These are phyloP conservation scores for Epichloe amarillans DNA, from an alignment of 2,329 filamentous ascomycete species.

Conservation along the genomic window DNA sequence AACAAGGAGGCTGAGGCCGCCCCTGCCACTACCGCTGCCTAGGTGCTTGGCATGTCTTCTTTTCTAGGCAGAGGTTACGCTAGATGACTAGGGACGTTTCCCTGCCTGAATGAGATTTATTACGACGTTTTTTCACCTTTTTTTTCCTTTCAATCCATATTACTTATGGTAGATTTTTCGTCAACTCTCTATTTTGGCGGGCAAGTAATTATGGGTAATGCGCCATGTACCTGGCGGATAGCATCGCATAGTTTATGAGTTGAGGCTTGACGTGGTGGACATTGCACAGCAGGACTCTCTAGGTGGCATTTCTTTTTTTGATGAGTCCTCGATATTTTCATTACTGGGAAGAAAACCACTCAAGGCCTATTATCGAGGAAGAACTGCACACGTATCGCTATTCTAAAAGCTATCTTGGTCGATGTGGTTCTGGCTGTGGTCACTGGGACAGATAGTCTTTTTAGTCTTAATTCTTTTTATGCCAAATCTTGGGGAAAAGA, in stretches of 20 bases:
- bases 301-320: constrained; percentile 8
- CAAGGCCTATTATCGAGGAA: neutral
- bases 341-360: neutral
- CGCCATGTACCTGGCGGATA: neutral
- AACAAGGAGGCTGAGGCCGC: constrained; percentile 25
- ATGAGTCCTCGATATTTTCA: constrained; percentile 17
- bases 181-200: constrained; percentile 8
- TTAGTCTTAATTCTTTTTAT: neutral
- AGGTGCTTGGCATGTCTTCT: constrained; percentile 10
- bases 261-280: constrained; percentile 14
- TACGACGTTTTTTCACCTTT: constrained; percentile 19
- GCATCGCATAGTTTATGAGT: constrained; percentile 1
- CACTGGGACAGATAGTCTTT: neutral
- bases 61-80: constrained; percentile 7
- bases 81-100: constrained; percentile 14
- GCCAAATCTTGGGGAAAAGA: neutral
- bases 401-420: neutral
- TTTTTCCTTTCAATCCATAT: constrained; percentile 18
- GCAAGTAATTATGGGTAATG: constrained; percentile 1
- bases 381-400: constrained; percentile 1
- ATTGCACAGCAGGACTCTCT: constrained; percentile 16
- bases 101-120: constrained; percentile 20
- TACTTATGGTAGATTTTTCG: constrained; percentile 23
- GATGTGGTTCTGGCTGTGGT: neutral
- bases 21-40: constrained; percentile 19